phyloP scores from a whole-genome alignment of 2,329 filamentous ascomycete species.

The Colletotrichum magnum region DNA sequence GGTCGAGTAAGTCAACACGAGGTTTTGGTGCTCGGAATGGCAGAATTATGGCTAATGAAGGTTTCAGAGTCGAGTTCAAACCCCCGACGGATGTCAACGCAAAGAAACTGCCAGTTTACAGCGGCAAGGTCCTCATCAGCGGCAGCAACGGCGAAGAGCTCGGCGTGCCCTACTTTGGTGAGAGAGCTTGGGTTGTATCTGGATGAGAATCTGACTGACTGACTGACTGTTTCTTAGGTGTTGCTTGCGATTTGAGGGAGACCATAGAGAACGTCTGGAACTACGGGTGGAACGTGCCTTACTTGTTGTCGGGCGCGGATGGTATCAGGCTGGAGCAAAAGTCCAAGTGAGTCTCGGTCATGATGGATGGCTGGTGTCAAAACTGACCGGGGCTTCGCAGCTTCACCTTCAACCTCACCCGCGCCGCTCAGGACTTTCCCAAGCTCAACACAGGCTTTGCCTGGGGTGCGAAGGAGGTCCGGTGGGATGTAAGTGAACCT shows the following conservation, averaged over 20 bases:
- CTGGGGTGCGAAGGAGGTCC: conserved; percentile 44
- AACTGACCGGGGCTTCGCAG: background rate
- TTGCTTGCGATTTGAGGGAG: conserved; percentile 32
- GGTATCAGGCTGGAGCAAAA: background rate
- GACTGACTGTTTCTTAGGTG: conserved; percentile 1
- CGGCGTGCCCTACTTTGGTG: conserved; percentile 42
- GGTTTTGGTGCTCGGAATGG: too few relatives aligned
- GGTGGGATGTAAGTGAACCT: conserved; percentile 42
- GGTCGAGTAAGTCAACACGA: conserved; percentile 16
- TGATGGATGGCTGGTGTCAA: background rate
- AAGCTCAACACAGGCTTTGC: conserved; percentile 3
- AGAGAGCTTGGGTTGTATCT: background rate
- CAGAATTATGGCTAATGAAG: background rate
- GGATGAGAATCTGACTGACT: background rate
- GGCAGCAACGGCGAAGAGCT: conserved; percentile 50
- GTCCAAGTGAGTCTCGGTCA: conserved; percentile 1
- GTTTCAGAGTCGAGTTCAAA: background rate
- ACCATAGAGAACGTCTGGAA: conserved; percentile 29
- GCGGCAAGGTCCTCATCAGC: conserved; percentile 51
- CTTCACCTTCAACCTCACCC: conserved; percentile 37
- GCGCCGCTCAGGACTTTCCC: conserved; percentile 38
- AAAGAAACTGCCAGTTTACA: conserved; percentile 50
- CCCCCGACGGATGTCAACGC: conserved; percentile 40
- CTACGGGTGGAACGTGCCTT: conserved; percentile 12
- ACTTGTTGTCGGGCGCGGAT: background rate